Percentiles rank a stretch among this genome's conserved stretches.
Evolutionary conservation across 768 basidiomycete species (phyloP).

Genomic region (Kockovaella imperatae): DNA sequence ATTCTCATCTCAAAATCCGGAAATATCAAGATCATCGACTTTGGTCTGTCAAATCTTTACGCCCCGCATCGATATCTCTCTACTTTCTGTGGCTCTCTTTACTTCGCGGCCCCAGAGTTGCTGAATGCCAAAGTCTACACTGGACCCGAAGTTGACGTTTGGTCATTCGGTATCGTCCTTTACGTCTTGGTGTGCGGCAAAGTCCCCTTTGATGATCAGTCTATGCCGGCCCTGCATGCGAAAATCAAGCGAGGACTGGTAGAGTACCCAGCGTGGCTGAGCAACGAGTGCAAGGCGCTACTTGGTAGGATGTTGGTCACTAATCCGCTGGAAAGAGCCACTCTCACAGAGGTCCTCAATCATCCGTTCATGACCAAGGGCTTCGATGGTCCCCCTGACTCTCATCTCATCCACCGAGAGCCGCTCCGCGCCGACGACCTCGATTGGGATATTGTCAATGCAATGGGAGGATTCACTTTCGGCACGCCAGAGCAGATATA

Average conservation of each 20-base stretch:
- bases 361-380: slow-evolving; percentile 94
- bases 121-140: slow-evolving; percentile 95
- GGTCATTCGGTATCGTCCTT: slow-evolving; percentile 97
- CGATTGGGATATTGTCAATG: slow-evolving; percentile 72
- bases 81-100: slow-evolving; percentile 95
- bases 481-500: slow-evolving; percentile 82
- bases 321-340: slow-evolving; percentile 73
- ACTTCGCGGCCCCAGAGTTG: slow-evolving; percentile 96
- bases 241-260: slow-evolving; percentile 97
- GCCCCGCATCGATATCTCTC: slow-evolving; percentile 72
- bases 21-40: slow-evolving; percentile 99
- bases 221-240: slow-evolving; percentile 96
- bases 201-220: slow-evolving; percentile 98
- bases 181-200: slow-evolving; percentile 98
- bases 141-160: slow-evolving; percentile 96
- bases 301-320: slow-evolving; percentile 94
- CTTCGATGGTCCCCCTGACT: slow-evolving; percentile 66
- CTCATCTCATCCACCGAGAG: slow-evolving; percentile 79
- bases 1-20: slow-evolving; percentile 97
- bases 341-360: slow-evolving; percentile 70
- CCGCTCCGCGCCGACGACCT: slow-evolving; percentile 83
- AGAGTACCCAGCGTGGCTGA: slow-evolving; percentile 96
- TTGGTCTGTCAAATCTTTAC: slow-evolving; percentile 92
- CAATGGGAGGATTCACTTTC: slow-evolving; percentile 96
- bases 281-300: slow-evolving; percentile 88